Percentiles rank a stretch among this genome's conserved stretches.
phyloP scores from a whole-genome alignment of 768 basidiomycete genomes.

The Xerocomus spinulosus region DNA sequence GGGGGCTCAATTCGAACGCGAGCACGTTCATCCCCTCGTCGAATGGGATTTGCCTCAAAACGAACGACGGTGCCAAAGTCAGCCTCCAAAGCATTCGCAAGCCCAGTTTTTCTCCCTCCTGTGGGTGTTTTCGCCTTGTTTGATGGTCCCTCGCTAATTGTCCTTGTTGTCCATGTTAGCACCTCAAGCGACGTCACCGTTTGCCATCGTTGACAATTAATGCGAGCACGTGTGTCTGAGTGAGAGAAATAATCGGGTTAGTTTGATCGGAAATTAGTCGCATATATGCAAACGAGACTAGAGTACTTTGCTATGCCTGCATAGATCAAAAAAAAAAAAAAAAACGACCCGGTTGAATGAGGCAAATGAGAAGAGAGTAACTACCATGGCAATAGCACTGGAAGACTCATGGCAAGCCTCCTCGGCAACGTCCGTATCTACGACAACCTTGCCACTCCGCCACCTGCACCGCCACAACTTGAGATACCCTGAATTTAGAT shows the following conservation, averaged over 20 bases:
- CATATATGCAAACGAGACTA: conserved; percentile 1
- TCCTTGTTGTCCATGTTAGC: conserved; percentile 8
- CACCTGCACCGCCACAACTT: background rate
- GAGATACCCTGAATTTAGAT: background rate
- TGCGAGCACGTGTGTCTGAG: conserved; percentile 14
- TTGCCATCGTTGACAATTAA: conserved; percentile 21
- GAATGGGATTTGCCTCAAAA: conserved; percentile 19
- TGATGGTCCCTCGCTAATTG: background rate
- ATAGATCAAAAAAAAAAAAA: background rate
- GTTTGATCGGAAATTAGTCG: background rate
- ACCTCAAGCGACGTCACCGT: conserved; percentile 23
- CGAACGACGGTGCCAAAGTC: conserved; percentile 13
- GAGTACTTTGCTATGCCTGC: background rate
- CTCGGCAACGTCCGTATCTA: background rate
- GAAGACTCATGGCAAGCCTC: background rate
- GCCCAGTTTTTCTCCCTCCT: conserved; percentile 21
- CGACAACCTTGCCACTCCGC: background rate
- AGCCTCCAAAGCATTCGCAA: conserved; percentile 16
- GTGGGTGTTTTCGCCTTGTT: conserved; percentile 3
- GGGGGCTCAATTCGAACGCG: conserved; percentile 23
- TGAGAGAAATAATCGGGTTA: background rate
- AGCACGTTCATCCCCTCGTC: conserved; percentile 21
- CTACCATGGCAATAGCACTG: background rate
- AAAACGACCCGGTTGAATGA: background rate
- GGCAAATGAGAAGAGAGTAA: background rate